Evolutionary conservation across 148 eudicot genomes (phyloP), one percentile per base, ranked within the genome.

Genomic region (Vaccinium darrowii): DNA sequence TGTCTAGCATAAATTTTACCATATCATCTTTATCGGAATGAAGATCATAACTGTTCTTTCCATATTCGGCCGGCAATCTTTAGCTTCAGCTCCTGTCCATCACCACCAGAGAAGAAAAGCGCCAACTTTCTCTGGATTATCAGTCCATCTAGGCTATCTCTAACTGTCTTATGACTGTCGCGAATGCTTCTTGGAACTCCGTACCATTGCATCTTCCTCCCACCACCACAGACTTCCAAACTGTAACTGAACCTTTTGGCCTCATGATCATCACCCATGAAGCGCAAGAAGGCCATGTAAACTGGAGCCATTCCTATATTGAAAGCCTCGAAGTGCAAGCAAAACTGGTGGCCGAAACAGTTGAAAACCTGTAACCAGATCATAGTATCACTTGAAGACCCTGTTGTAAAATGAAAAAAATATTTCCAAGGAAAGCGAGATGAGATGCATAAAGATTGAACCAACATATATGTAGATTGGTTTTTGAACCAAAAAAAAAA

Each of bases 161-260:
- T 75, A 50, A 89, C 90, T 16, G 87, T 87, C 79, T 62, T 85
- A 13, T 89, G 90, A 85, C 87, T 86, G n/a, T 89, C 93, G 7
- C 90, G 88, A 39, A 91, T 89, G 89, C 93, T 91, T 82, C 93
- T 85, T 0, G 93, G 93, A 76, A 89, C 85, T 8, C 91, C 93
- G 81, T 91, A 88, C 92, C 92, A 91, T 71, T 78, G 89, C 74
- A 91, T 56, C 85, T 89, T 89, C 74, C 91, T 86, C 51, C 90
- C 91, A 8, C 81, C 78, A 54, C 87, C 88, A 4, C 89, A 88
- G 23, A 91, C 90, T 85, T 91, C 93, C 56, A 91, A 76, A 71
- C 90, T 88, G 81, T 89, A 91, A 54, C 86, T 86, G 83, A 89
- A 91, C 36, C 87, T 88, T 52, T 85, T 84, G 30, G 93, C 89